Base-by-base conservation (phyloP, 352 stramenopile genomes). In the Globisporangium mamillatum region DNA sequence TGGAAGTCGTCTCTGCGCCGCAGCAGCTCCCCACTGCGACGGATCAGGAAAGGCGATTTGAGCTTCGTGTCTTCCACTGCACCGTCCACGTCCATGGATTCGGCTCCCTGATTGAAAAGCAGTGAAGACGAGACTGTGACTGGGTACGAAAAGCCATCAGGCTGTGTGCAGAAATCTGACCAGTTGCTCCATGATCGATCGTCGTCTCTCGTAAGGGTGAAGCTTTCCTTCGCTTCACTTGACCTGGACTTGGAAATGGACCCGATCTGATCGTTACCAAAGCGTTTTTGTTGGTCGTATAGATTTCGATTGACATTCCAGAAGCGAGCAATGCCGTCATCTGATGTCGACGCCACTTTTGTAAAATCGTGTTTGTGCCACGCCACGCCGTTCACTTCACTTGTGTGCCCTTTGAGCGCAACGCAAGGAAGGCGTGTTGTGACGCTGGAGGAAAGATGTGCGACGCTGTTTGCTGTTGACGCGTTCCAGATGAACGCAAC, bases 341-440 rank as follows among this genome's bases (percentile, higher is more conserved):
- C 85, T 0, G 82, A 91, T 54, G 77, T 85, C 0, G 81, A 81
- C 5, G 81, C 80, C 60, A 91, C 66, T 57, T 79, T 68, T 16
- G 70, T 78, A 56, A 82, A 87, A 64, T 91, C 81, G 8, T 67
- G 73, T 18, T 61, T 69, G 63, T 74, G 81, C 80, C 83, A 91
- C 24, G 79, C 73, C 0, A 93, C 80, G 63, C 81, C 82, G 63
- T 90, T 93, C 20, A 91, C 83, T 69, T 93, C 85, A 38, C 75
- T 79, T 29, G 46, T 55, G 63, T 93, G 85, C 3, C 75, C 81
- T 62, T 90, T 90, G 6, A 93, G 67, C n/a, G 76, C 85, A 2
- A 80, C 60, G 10, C 62, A 63, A 16, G 84, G 84, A 34, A 70
- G 18, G n/a, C 70, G 69, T 53, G 52, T 53, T 22, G 20, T 41